Evolutionary conservation across 140 eudicot species (phyloP).

Genomic region (Anethum foeniculum): DNA sequence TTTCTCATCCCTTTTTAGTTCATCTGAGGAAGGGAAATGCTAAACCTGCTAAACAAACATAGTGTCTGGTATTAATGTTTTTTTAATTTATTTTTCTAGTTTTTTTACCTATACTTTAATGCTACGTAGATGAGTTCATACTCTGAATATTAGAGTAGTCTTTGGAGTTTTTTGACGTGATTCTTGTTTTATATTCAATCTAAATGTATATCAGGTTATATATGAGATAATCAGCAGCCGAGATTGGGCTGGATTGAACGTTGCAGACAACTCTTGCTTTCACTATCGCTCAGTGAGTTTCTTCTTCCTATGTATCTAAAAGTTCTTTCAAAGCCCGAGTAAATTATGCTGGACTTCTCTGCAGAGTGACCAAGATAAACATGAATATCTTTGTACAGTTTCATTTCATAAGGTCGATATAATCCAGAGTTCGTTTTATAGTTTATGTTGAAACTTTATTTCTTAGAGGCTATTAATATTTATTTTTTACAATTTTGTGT

Average conservation of each 20-base stretch:
- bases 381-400: neutral
- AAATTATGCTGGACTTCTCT: neutral
- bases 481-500: neutral
- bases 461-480: neutral
- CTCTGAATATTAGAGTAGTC: neutral
- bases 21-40: neutral
- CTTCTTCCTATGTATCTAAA: neutral
- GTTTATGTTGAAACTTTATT: neutral
- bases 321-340: neutral
- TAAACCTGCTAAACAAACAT: neutral
- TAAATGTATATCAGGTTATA: conserved; percentile 33
- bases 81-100: neutral
- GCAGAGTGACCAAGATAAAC: neutral
- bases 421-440: neutral
- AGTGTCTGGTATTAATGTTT: neutral
- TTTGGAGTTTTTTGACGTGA: neutral
- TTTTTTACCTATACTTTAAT: neutral
- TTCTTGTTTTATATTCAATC: conserved; percentile 13
- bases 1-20: neutral
- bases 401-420: neutral
- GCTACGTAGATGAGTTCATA: conserved; percentile 4
- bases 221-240: conserved; percentile 46
- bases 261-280: conserved; percentile 91
- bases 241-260: conserved; percentile 86
- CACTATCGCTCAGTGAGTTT: conserved; percentile 74